Evolutionary conservation across 495 filamentous ascomycete species (phyloP).

Genomic region (Xylaria grammica): DNA sequence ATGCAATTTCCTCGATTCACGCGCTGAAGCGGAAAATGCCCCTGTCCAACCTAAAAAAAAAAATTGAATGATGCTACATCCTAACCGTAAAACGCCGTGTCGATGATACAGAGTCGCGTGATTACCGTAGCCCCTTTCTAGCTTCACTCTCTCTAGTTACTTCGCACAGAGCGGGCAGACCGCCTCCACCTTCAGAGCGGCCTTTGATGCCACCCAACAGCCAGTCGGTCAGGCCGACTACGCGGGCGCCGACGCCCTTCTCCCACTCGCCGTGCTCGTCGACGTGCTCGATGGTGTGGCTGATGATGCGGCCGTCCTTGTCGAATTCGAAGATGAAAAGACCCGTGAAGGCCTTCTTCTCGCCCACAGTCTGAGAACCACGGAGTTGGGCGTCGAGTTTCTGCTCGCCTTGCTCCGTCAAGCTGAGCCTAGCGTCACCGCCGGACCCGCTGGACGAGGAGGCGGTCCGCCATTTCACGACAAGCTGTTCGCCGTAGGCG

Average conservation of each 20-base stretch:
- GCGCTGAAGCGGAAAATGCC: not conserved
- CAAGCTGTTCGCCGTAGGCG: constrained; percentile 71
- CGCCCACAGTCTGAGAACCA: constrained; percentile 32
- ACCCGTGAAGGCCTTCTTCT: constrained; percentile 71
- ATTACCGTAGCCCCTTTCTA: constrained; percentile 12
- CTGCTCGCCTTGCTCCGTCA: constrained; percentile 35
- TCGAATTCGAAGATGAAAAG: constrained; percentile 97
- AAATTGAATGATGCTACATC: constrained; percentile 10
- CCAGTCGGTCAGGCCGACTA: constrained; percentile 90
- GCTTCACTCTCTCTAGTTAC: not conserved
- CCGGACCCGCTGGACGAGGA: constrained; percentile 29
- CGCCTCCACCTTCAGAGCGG: constrained; percentile 36
- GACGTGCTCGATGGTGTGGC: constrained; percentile 92
- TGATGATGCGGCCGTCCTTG: constrained; percentile 78
- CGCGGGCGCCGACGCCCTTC: constrained; percentile 63
- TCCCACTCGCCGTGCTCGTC: constrained; percentile 76
- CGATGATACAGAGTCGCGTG: constrained; percentile 9
- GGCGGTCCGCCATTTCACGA: constrained; percentile 79
- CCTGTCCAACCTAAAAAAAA: not conserved
- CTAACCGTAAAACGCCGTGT: constrained; percentile 5
- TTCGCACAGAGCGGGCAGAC: constrained; percentile 22
- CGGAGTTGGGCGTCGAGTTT: constrained; percentile 30
- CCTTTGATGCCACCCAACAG: constrained; percentile 69
- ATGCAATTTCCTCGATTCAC: constrained; percentile 2
- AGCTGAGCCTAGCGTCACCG: constrained; percentile 35